phyloP scores from a whole-genome alignment of 2,329 filamentous ascomycete species.

The Fusarium staphyleae region DNA sequence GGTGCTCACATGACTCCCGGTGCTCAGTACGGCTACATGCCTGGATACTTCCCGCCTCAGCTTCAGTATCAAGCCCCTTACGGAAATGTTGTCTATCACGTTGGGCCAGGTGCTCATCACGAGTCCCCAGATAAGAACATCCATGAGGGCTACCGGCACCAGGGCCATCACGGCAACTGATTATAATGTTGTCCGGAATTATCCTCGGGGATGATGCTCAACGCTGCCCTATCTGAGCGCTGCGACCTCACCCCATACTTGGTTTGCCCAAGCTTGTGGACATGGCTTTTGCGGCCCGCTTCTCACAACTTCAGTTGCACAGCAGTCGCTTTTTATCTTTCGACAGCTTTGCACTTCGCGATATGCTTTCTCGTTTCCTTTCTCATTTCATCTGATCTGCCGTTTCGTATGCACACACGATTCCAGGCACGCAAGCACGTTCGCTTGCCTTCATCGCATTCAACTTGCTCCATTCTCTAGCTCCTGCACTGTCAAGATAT shows the following conservation, averaged over 20 bases:
- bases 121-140: slow-evolving; percentile 7
- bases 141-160: neutral
- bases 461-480: neutral
- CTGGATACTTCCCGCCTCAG: neutral
- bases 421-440: slow-evolving; percentile 6
- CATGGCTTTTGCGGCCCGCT: neutral
- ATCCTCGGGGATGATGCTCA: too few relatives aligned
- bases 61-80: slow-evolving; percentile 2
- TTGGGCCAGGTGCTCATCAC: neutral
- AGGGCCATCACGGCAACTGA: neutral
- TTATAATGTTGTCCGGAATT: neutral
- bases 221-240: too few relatives aligned
- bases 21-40: slow-evolving; percentile 6
- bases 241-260: too few relatives aligned
- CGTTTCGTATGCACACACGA: slow-evolving; percentile 5
- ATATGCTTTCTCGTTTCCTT: slow-evolving; percentile 1
- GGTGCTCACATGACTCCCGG: neutral
- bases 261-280: neutral
- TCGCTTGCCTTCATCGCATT: slow-evolving; percentile 5
- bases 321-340: neutral
- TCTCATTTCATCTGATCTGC: neutral
- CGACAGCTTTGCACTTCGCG: neutral
- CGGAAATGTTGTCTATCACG: neutral
- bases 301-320: neutral
- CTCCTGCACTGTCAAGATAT: neutral